Base-by-base conservation (phyloP, 31 red algal genomes). In the Asparagopsis taxiformis region DNA sequence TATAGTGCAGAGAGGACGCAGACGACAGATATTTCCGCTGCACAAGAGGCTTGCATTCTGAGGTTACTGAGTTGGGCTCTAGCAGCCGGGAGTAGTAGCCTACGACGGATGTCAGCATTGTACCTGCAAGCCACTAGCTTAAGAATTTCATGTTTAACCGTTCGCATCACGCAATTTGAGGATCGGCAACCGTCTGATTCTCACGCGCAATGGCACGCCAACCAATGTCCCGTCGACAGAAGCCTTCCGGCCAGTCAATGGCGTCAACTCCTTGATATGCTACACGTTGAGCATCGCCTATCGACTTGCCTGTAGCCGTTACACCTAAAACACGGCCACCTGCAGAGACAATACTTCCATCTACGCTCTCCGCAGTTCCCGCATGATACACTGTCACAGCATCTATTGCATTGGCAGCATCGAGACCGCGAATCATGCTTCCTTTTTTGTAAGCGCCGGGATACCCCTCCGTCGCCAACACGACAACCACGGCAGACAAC, bases 241-340 rank as follows among this genome's bases (percentile, higher is more conserved):
- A 94, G 17, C 80, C 96, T n/a, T 92, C 74, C 16, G 74, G 51
- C 91, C 91, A 99, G 35, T 77, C 62, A 67, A 99, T 92, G 30
- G 41, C 52, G 41, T 83, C 75, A 24, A 94, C 80, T 11, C 70
- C 91, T 52, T 56, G 38, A 55, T 99, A 99, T 24, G 91, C 96
- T 36, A 33, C 50, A 37, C 31, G 35, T 72, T 84, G 70, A 21
- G 96, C 96, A 31, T 84, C 75, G 30, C 31, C 48, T 35, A 92
- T 84, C 1, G 86, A 68, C 24, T 31, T 43, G 4, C 74, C 91
- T 0, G 53, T 70, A 41, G 84, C 91, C 16, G 91, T 92, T 16
- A 99, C 88, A 35, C 87, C 81, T 20, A 99, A 63, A 15, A 99
- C 91, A 38, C 96, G 74, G n/a, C 96, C 96, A 31, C 96, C 96